A percentile compares a stretch with the other conserved stretches of the same genome.
phyloP scores from a whole-genome alignment of 805 yeast genomes.

The Ogataea kodamae region DNA sequence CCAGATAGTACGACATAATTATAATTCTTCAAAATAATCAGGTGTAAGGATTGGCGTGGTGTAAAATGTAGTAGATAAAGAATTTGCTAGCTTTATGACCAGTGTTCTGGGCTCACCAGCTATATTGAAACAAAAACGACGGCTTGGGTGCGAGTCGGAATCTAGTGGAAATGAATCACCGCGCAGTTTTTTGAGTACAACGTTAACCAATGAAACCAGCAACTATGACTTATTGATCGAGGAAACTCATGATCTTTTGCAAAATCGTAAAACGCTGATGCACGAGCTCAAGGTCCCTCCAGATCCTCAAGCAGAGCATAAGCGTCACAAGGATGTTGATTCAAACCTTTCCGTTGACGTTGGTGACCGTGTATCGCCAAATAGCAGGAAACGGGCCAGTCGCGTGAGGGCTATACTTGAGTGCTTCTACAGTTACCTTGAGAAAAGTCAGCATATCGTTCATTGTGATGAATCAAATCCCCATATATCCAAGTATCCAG shows the following conservation, averaged over 20 bases:
- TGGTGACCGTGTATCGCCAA: constrained; percentile 28
- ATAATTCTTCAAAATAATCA: background rate
- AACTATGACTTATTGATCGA: constrained; percentile 6
- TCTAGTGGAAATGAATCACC: constrained; percentile 3
- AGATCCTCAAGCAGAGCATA: background rate
- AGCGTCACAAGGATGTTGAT: background rate
- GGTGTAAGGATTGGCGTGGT: constrained; percentile 5
- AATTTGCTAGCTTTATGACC: constrained; percentile 5
- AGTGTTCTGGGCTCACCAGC: constrained; percentile 15
- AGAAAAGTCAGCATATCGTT: constrained; percentile 36
- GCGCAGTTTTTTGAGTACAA: constrained; percentile 6
- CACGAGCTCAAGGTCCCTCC: constrained; percentile 4
- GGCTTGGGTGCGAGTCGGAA: constrained; percentile 2
- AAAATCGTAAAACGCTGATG: constrained; percentile 6
- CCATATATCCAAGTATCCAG: constrained; percentile 34
- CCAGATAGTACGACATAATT: constrained; percentile 77
- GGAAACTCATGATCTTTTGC: constrained; percentile 7
- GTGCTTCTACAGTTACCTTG: constrained; percentile 47
- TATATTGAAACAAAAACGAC: constrained; percentile 18
- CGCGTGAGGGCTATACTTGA: constrained; percentile 46
- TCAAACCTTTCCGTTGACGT: background rate
- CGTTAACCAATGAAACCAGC: constrained; percentile 7
- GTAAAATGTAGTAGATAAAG: background rate
- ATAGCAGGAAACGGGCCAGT: constrained; percentile 45
- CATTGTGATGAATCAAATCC: constrained; percentile 21